Conservation (phyloP, 495 filamentous ascomycete genomes). For the Achaetomiella virescens region DNA sequence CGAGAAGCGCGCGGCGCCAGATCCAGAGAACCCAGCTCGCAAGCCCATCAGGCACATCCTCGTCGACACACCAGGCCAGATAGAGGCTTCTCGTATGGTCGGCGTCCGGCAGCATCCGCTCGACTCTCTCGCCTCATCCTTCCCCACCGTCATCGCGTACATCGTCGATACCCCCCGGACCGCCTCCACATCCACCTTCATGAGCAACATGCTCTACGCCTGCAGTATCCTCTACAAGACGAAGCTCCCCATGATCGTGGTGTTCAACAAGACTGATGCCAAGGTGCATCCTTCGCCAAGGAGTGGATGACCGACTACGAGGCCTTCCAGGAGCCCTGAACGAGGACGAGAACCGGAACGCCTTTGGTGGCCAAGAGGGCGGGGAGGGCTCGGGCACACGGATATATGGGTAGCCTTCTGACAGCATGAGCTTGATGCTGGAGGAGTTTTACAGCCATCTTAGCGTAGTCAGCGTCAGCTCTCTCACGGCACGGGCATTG, state of each 20-base stretch:
- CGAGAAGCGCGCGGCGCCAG: constrained; percentile 74
- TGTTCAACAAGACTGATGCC: constrained; percentile 98
- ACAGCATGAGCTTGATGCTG: constrained; percentile 95
- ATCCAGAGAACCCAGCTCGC: constrained; percentile 51
- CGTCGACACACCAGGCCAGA: constrained; percentile 94
- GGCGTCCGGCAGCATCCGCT: constrained; percentile 84
- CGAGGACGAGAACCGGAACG: constrained; percentile 69
- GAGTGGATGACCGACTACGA: constrained; percentile 99
- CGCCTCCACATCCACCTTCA: constrained; percentile 89
- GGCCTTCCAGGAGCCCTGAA: constrained; percentile 79
- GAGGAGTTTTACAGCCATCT: constrained; percentile 97
- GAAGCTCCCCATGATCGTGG: constrained; percentile 93
- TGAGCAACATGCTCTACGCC: constrained; percentile 99
- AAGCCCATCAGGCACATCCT: constrained; percentile 77
- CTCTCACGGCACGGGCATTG: constrained; percentile 87
- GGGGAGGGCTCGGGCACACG: constrained; percentile 63
- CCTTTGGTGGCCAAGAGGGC: constrained; percentile 70
- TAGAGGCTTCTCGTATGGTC: constrained; percentile 99
- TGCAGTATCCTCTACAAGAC: constrained; percentile 98
- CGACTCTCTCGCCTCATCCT: constrained; percentile 82
- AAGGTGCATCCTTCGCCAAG: constrained; percentile 83
- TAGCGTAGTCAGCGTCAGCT: constrained; percentile 84
- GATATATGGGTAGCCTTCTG: constrained; percentile 93
- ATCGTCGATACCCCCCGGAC: constrained; percentile 94
- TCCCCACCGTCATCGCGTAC: constrained; percentile 95